These are phyloP conservation scores for Fusarium subglutinans DNA, from an alignment of 2,329 filamentous ascomycete species.

Conservation along the genomic window DNA sequence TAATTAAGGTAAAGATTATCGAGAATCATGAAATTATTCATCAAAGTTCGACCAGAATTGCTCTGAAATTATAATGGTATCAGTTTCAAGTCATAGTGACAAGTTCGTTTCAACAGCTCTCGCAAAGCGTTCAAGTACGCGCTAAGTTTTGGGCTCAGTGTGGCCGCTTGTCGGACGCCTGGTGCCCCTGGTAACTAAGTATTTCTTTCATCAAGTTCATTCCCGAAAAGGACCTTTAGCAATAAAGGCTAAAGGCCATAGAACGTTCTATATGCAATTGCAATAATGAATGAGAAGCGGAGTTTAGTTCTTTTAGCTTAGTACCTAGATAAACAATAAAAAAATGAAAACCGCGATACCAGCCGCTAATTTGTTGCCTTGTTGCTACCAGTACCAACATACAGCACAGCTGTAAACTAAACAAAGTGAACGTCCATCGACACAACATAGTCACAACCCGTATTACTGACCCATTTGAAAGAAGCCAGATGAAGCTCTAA, in stretches of 20 bases:
- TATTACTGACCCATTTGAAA: background rate
- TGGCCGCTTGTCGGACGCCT: background rate
- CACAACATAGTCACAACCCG: background rate
- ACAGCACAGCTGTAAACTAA: slow-evolving; percentile 3
- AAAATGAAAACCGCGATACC: slow-evolving; percentile 8
- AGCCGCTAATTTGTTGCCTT: background rate
- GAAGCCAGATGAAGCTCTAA: background rate
- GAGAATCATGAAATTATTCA: background rate
- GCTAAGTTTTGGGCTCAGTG: background rate
- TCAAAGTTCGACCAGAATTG: background rate
- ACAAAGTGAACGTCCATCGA: background rate
- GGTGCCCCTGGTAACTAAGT: background rate
- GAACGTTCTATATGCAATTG: background rate
- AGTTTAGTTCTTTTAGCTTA: background rate
- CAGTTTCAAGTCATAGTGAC: background rate
- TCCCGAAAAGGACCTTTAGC: background rate
- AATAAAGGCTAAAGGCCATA: background rate
- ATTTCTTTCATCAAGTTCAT: background rate
- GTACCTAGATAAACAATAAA: background rate
- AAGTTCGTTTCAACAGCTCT: too few species aligned
- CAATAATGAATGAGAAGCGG: background rate
- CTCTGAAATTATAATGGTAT: background rate
- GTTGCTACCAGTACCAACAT: slow-evolving; percentile 1
- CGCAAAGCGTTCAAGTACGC: background rate
- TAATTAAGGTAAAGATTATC: background rate